These are phyloP conservation scores for Oryza brachyantha DNA, from an alignment of 176 grass and related monocot genomes.

Conservation along the genomic window DNA sequence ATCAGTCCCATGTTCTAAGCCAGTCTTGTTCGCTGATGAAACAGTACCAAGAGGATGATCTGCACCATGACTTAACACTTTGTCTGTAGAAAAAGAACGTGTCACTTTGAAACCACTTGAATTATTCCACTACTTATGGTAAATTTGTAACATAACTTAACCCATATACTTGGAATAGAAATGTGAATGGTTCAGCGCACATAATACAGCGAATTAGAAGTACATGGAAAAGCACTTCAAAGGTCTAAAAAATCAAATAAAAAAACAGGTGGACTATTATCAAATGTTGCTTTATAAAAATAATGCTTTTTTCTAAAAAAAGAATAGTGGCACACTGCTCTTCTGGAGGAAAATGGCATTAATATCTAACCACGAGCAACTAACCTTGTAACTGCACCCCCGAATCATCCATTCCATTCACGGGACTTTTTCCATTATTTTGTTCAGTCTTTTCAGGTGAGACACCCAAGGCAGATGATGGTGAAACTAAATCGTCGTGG, in stretches of 20 bases:
- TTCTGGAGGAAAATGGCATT: slow-evolving; percentile 1
- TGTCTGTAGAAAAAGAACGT: slow-evolving; percentile 44
- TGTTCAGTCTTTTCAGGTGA: slow-evolving; percentile 15
- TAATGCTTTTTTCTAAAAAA: background rate
- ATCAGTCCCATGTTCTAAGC: slow-evolving; percentile 29
- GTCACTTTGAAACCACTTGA: slow-evolving; percentile 17
- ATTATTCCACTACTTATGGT: background rate
- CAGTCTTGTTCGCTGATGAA: slow-evolving; percentile 14
- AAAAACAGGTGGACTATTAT: background rate
- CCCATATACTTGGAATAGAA: background rate
- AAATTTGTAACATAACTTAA: slow-evolving; percentile 14
- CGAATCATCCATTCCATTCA: slow-evolving; percentile 18
- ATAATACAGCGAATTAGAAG: background rate
- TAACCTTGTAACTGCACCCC: slow-evolving; percentile 43
- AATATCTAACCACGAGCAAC: slow-evolving; percentile 30
- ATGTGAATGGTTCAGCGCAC: background rate
- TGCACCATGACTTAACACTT: background rate
- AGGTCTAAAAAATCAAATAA: background rate
- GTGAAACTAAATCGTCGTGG: slow-evolving; percentile 18
- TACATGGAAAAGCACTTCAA: slow-evolving; percentile 7
- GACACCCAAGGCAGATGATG: background rate
- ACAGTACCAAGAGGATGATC: background rate
- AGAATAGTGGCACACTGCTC: background rate
- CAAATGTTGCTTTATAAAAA: slow-evolving; percentile 5
- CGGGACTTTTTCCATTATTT: background rate